Evolutionary conservation across 2,329 filamentous ascomycete genomes (phyloP).

Genomic region (Cercospora sesami): DNA sequence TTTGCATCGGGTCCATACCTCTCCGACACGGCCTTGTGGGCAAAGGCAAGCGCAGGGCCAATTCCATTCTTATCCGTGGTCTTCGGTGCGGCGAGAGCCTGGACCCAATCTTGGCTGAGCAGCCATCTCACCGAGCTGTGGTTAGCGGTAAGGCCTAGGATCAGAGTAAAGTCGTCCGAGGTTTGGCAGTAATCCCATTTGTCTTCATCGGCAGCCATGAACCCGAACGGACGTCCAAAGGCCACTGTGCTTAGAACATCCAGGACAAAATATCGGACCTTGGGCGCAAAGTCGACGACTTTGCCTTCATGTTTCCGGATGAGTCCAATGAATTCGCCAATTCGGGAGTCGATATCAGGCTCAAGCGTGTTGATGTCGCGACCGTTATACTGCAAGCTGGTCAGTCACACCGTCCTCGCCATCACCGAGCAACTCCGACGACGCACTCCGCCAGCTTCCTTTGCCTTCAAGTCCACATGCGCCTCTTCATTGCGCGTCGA

Average conservation of each 20-base stretch:
- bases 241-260: conserved; percentile 58
- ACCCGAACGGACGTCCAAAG: conserved; percentile 55
- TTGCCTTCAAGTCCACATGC: conserved; percentile 50
- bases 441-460: conserved; percentile 55
- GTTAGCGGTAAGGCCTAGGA: conserved; percentile 31
- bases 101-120: conserved; percentile 27
- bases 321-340: conserved; percentile 51
- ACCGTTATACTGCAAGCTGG: conserved; percentile 52
- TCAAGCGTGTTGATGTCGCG: conserved; percentile 57
- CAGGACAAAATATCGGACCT: conserved; percentile 56
- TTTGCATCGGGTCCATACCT: conserved; percentile 31
- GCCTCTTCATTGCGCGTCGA: conserved; percentile 51
- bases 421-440: conserved; percentile 4
- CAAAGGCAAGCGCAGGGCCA: conserved; percentile 32
- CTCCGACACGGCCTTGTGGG: conserved; percentile 31
- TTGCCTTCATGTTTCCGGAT: conserved; percentile 43
- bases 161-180: conserved; percentile 26
- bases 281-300: conserved; percentile 50
- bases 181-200: conserved; percentile 34
- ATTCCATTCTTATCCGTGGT: conserved; percentile 33
- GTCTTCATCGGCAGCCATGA: conserved; percentile 53
- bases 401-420: conserved; percentile 15
- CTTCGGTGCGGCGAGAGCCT: conserved; percentile 31
- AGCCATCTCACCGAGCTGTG: conserved; percentile 30
- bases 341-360: conserved; percentile 49